Evolutionary conservation across 2,329 filamentous ascomycete species (phyloP).

Genomic region (Colletotrichum truncatum): DNA sequence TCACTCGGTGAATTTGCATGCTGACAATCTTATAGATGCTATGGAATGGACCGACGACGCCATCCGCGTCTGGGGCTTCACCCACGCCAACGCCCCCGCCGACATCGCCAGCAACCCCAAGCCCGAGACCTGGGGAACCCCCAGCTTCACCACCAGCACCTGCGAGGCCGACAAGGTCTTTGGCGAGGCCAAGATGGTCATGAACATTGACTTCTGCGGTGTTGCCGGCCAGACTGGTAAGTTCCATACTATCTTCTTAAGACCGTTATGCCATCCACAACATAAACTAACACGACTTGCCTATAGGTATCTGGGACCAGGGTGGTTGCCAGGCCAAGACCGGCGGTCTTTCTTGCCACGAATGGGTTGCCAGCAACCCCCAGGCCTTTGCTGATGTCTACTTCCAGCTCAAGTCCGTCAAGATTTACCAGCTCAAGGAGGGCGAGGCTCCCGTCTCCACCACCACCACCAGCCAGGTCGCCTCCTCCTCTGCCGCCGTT

Average conservation of each 20-base stretch:
- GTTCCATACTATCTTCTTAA: too few species aligned
- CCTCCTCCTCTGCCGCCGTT: background rate
- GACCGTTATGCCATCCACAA: too few species aligned
- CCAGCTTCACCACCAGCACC: slow-evolving; percentile 35
- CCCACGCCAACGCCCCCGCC: slow-evolving; percentile 60
- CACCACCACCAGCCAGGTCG: background rate
- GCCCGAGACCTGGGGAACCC: slow-evolving; percentile 37
- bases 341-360: slow-evolving; percentile 40
- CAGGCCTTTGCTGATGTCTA: slow-evolving; percentile 45
- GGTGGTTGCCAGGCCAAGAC: slow-evolving; percentile 36
- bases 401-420: slow-evolving; percentile 55
- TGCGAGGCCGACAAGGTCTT: slow-evolving; percentile 40
- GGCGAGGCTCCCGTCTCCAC: background rate
- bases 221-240: slow-evolving; percentile 69
- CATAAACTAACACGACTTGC: too few species aligned
- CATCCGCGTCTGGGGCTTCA: slow-evolving; percentile 75
- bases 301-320: slow-evolving; percentile 36
- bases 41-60: slow-evolving; percentile 68
- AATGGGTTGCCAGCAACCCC: slow-evolving; percentile 48
- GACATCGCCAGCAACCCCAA: slow-evolving; percentile 50
- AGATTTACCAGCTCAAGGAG: slow-evolving; percentile 40
- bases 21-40: slow-evolving; percentile 58
- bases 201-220: slow-evolving; percentile 70
- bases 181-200: slow-evolving; percentile 37
- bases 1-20: too few species aligned